A percentile compares a stretch with the other conserved stretches of the same genome.
Evolutionary conservation across 345 rosid species (phyloP).

Genomic region (Diplotaxis tenuifolia): DNA sequence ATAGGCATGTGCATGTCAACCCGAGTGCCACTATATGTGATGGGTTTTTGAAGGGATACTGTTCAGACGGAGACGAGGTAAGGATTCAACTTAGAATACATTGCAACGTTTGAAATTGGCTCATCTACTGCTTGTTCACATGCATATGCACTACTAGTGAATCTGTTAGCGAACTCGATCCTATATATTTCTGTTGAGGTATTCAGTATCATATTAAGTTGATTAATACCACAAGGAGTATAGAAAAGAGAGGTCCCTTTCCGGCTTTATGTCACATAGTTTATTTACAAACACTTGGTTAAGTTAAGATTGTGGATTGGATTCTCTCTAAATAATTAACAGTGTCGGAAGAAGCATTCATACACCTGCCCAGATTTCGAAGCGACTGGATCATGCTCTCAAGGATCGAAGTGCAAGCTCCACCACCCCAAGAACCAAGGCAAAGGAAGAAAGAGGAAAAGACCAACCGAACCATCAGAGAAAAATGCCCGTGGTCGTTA

Average conservation of each 20-base stretch:
- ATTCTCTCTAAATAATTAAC: slow-evolving; percentile 44
- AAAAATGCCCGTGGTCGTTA: slow-evolving; percentile 61
- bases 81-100: slow-evolving; percentile 18
- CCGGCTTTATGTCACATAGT: slow-evolving; percentile 1
- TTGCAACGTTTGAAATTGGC: background rate
- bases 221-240: background rate
- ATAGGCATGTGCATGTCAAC: slow-evolving; percentile 92
- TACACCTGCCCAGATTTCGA: slow-evolving; percentile 73
- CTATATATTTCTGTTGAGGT: background rate
- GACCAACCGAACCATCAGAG: slow-evolving; percentile 39
- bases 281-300: slow-evolving; percentile 24
- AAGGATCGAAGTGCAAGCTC: slow-evolving; percentile 86
- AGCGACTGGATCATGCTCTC: slow-evolving; percentile 74
- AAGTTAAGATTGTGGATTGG: slow-evolving; percentile 33
- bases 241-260: slow-evolving; percentile 2
- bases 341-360: slow-evolving; percentile 98
- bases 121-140: background rate
- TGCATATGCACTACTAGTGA: slow-evolving; percentile 2
- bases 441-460: slow-evolving; percentile 65
- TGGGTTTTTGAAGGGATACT: slow-evolving; percentile 88
- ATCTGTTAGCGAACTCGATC: background rate
- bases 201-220: background rate
- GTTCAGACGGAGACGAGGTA: slow-evolving; percentile 94
- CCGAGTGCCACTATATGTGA: slow-evolving; percentile 75
- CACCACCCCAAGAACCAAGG: slow-evolving; percentile 73